Conservation (phyloP, 2,329 filamentous ascomycete species). For the Lachnellula occidentalis region DNA sequence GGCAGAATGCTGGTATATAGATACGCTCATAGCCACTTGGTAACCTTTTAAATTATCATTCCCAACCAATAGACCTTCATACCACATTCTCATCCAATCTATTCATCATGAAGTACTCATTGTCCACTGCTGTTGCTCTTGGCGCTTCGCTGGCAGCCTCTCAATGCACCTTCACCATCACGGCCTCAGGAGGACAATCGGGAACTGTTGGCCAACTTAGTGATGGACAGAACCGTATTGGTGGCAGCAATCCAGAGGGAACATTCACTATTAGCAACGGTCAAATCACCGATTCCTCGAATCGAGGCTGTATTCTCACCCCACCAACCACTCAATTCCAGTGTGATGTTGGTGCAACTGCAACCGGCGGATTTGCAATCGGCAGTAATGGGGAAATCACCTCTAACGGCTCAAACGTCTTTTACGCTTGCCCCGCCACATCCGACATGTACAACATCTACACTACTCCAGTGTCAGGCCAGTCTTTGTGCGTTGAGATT, state of each 20-base stretch:
- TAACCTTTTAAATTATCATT: no score
- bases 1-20: not conserved
- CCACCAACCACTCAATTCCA: conserved; percentile 10
- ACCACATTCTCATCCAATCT: not conserved
- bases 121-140: conserved; percentile 32
- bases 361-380: conserved; percentile 50
- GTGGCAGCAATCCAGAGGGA: conserved; percentile 40
- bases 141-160: conserved; percentile 35
- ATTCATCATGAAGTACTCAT: conserved; percentile 34
- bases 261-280: conserved; percentile 49
- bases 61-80: no score
- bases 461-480: conserved; percentile 6
- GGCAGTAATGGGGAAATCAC: conserved; percentile 45
- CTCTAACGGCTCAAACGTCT: conserved; percentile 45
- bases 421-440: conserved; percentile 48
- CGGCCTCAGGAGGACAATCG: conserved; percentile 40
- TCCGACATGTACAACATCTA: conserved; percentile 38
- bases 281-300: conserved; percentile 48
- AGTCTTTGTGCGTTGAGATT: conserved; percentile 33
- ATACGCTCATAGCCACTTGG: not conserved
- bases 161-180: conserved; percentile 46
- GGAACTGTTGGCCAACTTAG: conserved; percentile 52
- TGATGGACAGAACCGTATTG: conserved; percentile 57
- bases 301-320: conserved; percentile 55
- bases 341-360: conserved; percentile 46